Conservation (phyloP, 345 rosid species). For the Streptanthus diversifolius region DNA sequence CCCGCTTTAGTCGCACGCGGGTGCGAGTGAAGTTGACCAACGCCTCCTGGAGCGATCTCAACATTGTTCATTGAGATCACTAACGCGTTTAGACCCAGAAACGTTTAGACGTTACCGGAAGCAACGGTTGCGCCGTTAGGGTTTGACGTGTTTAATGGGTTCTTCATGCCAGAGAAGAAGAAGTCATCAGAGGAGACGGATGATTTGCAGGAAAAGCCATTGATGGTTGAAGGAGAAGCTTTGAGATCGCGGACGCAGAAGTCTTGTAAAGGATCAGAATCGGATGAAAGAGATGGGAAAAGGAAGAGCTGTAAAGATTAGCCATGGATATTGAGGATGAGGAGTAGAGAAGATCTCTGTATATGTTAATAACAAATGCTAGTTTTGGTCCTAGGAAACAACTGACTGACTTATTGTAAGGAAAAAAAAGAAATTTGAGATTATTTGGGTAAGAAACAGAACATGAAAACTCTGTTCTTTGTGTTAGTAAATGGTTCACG, state of each 20-base stretch:
- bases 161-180: conserved; percentile 53
- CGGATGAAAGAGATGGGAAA: conserved; percentile 40
- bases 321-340: not conserved
- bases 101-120: conserved; percentile 43
- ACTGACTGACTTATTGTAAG: not conserved
- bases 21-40: conserved; percentile 66
- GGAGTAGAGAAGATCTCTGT: not conserved
- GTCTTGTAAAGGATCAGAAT: conserved; percentile 65
- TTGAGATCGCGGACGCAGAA: conserved; percentile 54
- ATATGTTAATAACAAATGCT: not conserved
- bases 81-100: conserved; percentile 57
- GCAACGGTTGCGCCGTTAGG: conserved; percentile 33
- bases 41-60: conserved; percentile 49
- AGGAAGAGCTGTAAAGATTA: not conserved
- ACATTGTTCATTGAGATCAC: conserved; percentile 72
- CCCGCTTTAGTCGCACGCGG: conserved; percentile 60
- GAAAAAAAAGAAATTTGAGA: not conserved
- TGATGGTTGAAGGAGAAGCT: conserved; percentile 36
- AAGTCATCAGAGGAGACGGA: conserved; percentile 51
- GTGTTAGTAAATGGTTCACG: not conserved
- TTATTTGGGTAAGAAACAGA: not conserved
- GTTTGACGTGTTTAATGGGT: conserved; percentile 50
- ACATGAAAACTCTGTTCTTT: not conserved
- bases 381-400: not conserved
- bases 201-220: conserved; percentile 71